phyloP scores from a whole-genome alignment of 352 stramenopile genomes.

The Thraustotheca clavata region DNA sequence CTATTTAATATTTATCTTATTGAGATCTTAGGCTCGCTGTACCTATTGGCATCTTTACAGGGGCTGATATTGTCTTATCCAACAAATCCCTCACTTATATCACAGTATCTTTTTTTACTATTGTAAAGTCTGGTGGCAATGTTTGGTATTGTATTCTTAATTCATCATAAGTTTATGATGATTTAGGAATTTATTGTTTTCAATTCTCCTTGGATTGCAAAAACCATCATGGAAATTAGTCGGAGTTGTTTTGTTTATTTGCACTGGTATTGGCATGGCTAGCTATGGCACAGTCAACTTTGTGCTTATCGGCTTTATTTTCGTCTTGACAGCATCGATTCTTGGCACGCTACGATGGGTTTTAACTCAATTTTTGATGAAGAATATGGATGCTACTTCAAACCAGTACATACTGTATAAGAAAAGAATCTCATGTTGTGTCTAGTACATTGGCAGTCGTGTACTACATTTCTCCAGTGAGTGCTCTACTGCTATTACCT shows the following conservation, averaged over 20 bases:
- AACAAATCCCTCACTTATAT: slow-evolving; percentile 83
- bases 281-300: slow-evolving; percentile 74
- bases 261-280: slow-evolving; percentile 53
- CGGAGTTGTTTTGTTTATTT: slow-evolving; percentile 57
- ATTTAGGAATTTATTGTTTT: slow-evolving; percentile 64
- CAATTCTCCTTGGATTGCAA: slow-evolving; percentile 64
- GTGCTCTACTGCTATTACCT: slow-evolving; percentile 56
- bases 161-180: not conserved
- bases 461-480: slow-evolving; percentile 73
- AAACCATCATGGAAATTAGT: slow-evolving; percentile 41
- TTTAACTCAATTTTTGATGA: slow-evolving; percentile 73
- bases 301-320: slow-evolving; percentile 50
- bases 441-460: slow-evolving; percentile 57
- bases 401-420: slow-evolving; percentile 27
- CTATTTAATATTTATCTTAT: not conserved
- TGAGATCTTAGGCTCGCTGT: slow-evolving; percentile 36
- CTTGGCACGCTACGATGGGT: slow-evolving; percentile 72
- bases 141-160: slow-evolving; percentile 37
- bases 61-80: slow-evolving; percentile 76
- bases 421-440: not conserved
- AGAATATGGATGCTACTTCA: slow-evolving; percentile 36
- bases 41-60: slow-evolving; percentile 67
- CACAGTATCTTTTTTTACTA: slow-evolving; percentile 80
- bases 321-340: slow-evolving; percentile 61
- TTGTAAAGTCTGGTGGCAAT: slow-evolving; percentile 69